phyloP scores from a whole-genome alignment of 2,329 filamentous ascomycete genomes.

The Fusarium nematophilum region DNA sequence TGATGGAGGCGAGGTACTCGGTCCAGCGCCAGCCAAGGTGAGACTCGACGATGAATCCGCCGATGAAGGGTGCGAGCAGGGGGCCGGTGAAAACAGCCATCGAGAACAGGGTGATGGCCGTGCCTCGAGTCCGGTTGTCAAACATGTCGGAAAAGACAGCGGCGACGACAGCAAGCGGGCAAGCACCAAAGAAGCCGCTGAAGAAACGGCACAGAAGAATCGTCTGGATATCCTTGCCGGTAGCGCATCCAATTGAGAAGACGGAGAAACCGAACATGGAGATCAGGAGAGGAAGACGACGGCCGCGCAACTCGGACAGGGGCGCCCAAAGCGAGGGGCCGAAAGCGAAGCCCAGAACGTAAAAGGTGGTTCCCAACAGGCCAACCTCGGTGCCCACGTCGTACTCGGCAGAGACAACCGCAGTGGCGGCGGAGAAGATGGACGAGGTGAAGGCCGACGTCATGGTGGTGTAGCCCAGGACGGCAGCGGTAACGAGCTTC shows the following conservation, averaged over 20 bases:
- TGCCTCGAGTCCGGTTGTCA: conserved; percentile 70
- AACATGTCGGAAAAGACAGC: conserved; percentile 81
- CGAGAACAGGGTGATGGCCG: conserved; percentile 57
- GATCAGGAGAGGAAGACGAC: conserved; percentile 69
- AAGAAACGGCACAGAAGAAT: conserved; percentile 80
- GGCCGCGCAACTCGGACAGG: conserved; percentile 76
- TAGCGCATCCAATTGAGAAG: conserved; percentile 73
- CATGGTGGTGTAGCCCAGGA: conserved; percentile 80
- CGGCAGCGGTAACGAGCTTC: conserved; percentile 76
- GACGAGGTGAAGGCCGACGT: conserved; percentile 78
- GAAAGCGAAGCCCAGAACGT: conserved; percentile 77
- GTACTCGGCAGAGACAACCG: conserved; percentile 66
- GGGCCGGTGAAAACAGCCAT: conserved; percentile 73
- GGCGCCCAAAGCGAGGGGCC: conserved; percentile 80
- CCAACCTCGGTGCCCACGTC: conserved; percentile 71
- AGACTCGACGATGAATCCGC: conserved; percentile 73
- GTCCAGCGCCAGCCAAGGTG: conserved; percentile 80
- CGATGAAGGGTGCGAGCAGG: conserved; percentile 74
- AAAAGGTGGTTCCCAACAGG: conserved; percentile 74
- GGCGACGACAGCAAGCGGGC: conserved; percentile 74
- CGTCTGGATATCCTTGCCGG: conserved; percentile 74
- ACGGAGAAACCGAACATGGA: conserved; percentile 77
- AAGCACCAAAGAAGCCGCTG: conserved; percentile 77
- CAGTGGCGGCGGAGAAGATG: conserved; percentile 77
- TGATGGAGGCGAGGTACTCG: conserved; percentile 71